Percentiles rank a stretch among this genome's conserved stretches.
Evolutionary conservation across 805 yeast species (phyloP).

Genomic region (Cyberlindnera galapagoensis): DNA sequence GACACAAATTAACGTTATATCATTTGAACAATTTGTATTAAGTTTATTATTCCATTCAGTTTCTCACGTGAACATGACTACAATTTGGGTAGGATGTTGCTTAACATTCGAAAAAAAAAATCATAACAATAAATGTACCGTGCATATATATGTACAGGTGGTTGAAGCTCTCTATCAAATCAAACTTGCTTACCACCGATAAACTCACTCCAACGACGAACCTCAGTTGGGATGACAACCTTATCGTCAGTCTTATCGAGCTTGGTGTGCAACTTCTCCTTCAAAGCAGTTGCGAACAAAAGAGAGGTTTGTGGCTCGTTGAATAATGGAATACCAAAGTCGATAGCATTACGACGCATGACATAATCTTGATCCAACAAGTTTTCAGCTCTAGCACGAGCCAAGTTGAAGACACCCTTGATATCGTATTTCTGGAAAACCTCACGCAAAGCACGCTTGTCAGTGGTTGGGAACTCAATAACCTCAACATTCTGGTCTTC

Average conservation of each 20-base stretch:
- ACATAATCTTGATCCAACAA: conserved; percentile 86
- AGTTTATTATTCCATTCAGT: no score
- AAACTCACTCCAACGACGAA: conserved; percentile 93
- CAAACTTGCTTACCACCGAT: conserved; percentile 86
- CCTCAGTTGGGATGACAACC: conserved; percentile 76
- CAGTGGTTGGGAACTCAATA: conserved; percentile 88
- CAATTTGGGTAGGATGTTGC: no score
- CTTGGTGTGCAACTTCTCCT: conserved; percentile 53
- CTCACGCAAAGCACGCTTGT: conserved; percentile 89
- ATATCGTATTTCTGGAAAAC: conserved; percentile 84
- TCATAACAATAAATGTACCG: no score
- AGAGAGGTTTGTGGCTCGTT: conserved; percentile 93
- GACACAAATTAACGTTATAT: no score
- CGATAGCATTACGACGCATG: conserved; percentile 99
- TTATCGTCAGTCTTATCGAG: conserved; percentile 41
- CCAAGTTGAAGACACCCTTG: conserved; percentile 86
- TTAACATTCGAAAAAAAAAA: no score
- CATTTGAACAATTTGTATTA: no score
- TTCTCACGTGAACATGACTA: no score
- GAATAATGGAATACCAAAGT: conserved; percentile 92
- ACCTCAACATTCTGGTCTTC: conserved; percentile 38
- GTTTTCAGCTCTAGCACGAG: conserved; percentile 81
- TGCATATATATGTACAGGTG: no score
- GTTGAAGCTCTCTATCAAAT: no score
- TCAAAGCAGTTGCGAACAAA: conserved; percentile 79